Evolutionary conservation across 805 yeast species (phyloP).

Genomic region (Scheffersomyces amazonensis): DNA sequence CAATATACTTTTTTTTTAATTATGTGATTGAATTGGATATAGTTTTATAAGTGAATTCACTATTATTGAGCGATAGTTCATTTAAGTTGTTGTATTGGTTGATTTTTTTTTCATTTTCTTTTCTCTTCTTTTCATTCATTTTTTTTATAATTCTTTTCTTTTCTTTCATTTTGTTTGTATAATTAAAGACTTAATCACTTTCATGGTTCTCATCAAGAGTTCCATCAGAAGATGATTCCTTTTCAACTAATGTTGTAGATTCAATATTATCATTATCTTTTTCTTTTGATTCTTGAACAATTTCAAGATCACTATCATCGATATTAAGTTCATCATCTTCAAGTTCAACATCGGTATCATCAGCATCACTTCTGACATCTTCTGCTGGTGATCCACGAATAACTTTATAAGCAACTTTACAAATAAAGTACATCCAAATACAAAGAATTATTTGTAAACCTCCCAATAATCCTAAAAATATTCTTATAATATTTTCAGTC

Average conservation of each 20-base stretch:
- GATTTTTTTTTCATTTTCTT: too few relatives aligned
- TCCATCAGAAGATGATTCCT: slow-evolving; percentile 4
- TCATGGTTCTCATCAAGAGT: slow-evolving; percentile 5
- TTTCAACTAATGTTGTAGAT: neutral
- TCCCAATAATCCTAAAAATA: slow-evolving; percentile 55
- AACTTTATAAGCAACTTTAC: slow-evolving; percentile 68
- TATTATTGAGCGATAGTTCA: too few relatives aligned
- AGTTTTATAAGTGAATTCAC: too few relatives aligned
- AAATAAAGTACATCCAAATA: slow-evolving; percentile 74
- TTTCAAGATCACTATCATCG: slow-evolving; percentile 7
- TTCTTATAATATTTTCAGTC: slow-evolving; percentile 41
- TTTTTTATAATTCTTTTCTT: too few relatives aligned
- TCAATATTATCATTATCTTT: neutral
- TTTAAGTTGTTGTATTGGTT: too few relatives aligned
- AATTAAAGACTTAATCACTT: too few relatives aligned
- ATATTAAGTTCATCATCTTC: slow-evolving; percentile 7
- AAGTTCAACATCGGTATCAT: slow-evolving; percentile 46
- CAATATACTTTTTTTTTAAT: too few relatives aligned
- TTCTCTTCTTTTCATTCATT: too few relatives aligned
- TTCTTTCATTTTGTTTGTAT: too few relatives aligned
- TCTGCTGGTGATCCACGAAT: slow-evolving; percentile 75
- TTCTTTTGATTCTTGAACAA: slow-evolving; percentile 9
- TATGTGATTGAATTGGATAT: too few relatives aligned
- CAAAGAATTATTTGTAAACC: slow-evolving; percentile 64
- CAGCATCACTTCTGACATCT: slow-evolving; percentile 83